Conservation (phyloP, 2,329 filamentous ascomycete genomes). For the Berkeleyomyces rouxiae region DNA sequence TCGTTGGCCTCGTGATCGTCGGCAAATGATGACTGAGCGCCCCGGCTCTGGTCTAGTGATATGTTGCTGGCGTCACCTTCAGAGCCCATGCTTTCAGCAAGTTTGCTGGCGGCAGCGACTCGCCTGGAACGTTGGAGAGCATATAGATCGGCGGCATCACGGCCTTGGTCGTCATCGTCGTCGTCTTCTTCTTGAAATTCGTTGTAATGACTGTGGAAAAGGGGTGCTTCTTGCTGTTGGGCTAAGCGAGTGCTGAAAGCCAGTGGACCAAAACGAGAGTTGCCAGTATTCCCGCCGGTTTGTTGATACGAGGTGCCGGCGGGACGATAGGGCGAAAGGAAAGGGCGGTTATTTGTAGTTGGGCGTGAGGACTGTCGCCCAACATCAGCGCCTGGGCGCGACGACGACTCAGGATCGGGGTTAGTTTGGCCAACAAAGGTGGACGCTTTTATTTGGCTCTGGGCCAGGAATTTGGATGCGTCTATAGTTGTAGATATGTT, state of each 20-base stretch:
- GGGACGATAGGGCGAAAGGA: slow-evolving; percentile 28
- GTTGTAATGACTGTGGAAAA: slow-evolving; percentile 87
- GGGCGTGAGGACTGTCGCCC: neutral
- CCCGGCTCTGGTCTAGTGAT: slow-evolving; percentile 32
- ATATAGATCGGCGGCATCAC: slow-evolving; percentile 87
- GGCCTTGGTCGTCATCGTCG: slow-evolving; percentile 74
- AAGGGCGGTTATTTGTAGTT: slow-evolving; percentile 24
- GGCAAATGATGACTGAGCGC: slow-evolving; percentile 22
- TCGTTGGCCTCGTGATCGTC: slow-evolving; percentile 15
- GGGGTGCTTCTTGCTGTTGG: slow-evolving; percentile 58
- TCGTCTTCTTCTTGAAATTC: slow-evolving; percentile 87
- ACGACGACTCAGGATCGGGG: slow-evolving; percentile 23
- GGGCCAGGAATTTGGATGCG: slow-evolving; percentile 88
- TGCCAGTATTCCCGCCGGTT: slow-evolving; percentile 28
- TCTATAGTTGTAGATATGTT: slow-evolving; percentile 36
- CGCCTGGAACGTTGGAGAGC: slow-evolving; percentile 78
- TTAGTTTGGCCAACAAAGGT: slow-evolving; percentile 45
- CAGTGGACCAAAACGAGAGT: slow-evolving; percentile 53
- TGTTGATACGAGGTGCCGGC: slow-evolving; percentile 68
- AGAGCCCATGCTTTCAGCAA: slow-evolving; percentile 73
- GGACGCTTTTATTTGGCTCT: slow-evolving; percentile 83
- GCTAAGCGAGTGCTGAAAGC: slow-evolving; percentile 65
- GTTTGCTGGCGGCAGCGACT: slow-evolving; percentile 67
- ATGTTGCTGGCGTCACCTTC: slow-evolving; percentile 52
- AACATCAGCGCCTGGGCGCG: slow-evolving; percentile 20